These are phyloP conservation scores for Apocynum venetum DNA, from an alignment of 257 asterid species.

Conservation along the genomic window DNA sequence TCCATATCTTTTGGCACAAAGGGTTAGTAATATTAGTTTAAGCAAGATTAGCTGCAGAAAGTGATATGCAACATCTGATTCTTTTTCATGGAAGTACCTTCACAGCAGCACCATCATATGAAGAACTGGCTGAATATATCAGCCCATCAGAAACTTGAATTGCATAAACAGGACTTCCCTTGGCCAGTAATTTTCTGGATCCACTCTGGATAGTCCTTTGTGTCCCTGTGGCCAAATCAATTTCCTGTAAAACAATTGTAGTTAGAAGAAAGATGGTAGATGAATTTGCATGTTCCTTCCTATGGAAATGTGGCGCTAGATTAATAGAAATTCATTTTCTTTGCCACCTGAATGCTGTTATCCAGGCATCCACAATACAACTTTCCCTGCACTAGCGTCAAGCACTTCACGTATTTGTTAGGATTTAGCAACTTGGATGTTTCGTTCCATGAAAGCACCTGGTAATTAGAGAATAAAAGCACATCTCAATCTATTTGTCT, in stretches of 20 bases:
- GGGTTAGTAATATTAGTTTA: not conserved
- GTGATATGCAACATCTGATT: not conserved
- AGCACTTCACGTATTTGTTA: slow-evolving; percentile 51
- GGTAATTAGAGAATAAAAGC: slow-evolving; percentile 3
- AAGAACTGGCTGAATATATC: slow-evolving; percentile 58
- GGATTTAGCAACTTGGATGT: slow-evolving; percentile 55
- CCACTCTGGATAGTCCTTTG: slow-evolving; percentile 60
- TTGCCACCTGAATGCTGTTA: slow-evolving; percentile 80
- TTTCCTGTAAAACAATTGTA: slow-evolving; percentile 37
- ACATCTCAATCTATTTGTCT: not conserved
- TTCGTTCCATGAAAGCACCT: slow-evolving; percentile 78
- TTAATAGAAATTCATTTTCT: not conserved
- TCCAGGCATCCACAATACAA: slow-evolving; percentile 80
- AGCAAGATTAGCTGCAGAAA: slow-evolving; percentile 1
- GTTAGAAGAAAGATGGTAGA: not conserved
- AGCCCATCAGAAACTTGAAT: slow-evolving; percentile 61
- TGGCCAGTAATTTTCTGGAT: slow-evolving; percentile 58
- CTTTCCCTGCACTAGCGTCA: slow-evolving; percentile 61
- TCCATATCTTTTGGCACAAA: slow-evolving; percentile 58
- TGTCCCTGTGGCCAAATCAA: slow-evolving; percentile 72
- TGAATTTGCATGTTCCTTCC: not conserved
- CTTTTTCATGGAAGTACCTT: slow-evolving; percentile 43
- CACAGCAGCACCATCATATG: slow-evolving; percentile 58
- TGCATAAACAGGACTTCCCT: slow-evolving; percentile 57
- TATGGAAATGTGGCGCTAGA: not conserved